Conservation (phyloP, 129 eudicot genomes). For the Helichrysum umbraculigerum region DNA sequence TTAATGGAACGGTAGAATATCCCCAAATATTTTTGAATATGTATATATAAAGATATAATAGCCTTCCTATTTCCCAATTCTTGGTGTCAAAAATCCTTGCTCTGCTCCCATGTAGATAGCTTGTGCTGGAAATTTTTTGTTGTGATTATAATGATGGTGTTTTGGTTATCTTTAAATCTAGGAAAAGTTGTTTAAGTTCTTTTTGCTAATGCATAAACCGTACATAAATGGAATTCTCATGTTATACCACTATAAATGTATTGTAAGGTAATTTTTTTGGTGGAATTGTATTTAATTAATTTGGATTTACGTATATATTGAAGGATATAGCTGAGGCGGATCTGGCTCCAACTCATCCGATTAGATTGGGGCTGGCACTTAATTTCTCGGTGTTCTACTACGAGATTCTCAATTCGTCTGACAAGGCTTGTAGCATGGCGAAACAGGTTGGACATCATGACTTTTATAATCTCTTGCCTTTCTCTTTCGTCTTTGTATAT, state of each 20-base stretch:
- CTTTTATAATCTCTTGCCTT: not conserved
- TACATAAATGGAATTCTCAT: not conserved
- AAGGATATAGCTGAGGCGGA: slow-evolving; percentile 82
- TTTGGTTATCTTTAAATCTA: not conserved
- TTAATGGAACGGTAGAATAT: no score
- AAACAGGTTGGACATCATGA: slow-evolving; percentile 53
- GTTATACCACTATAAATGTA: slow-evolving; percentile 5
- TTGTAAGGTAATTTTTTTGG: not conserved
- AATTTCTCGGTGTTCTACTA: slow-evolving; percentile 83
- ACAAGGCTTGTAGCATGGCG: slow-evolving; percentile 84
- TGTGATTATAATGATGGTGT: not conserved
- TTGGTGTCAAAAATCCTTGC: slow-evolving; percentile 1
- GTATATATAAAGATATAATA: not conserved
- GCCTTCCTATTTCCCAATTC: not conserved
- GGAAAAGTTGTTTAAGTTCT: not conserved
- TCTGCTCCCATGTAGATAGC: not conserved
- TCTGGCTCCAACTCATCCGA: slow-evolving; percentile 77
- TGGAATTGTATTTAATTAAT: not conserved
- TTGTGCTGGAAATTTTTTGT: not conserved
- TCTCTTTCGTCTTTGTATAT: not conserved
- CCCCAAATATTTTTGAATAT: not conserved
- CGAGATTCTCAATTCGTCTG: slow-evolving; percentile 79
- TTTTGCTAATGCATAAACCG: not conserved
- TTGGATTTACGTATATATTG: slow-evolving; percentile 20
- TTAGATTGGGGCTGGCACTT: slow-evolving; percentile 78